Evolutionary conservation across 371 early-diverging fungal genomes (phyloP).

Genomic region (Nosema muscidifuracis): DNA sequence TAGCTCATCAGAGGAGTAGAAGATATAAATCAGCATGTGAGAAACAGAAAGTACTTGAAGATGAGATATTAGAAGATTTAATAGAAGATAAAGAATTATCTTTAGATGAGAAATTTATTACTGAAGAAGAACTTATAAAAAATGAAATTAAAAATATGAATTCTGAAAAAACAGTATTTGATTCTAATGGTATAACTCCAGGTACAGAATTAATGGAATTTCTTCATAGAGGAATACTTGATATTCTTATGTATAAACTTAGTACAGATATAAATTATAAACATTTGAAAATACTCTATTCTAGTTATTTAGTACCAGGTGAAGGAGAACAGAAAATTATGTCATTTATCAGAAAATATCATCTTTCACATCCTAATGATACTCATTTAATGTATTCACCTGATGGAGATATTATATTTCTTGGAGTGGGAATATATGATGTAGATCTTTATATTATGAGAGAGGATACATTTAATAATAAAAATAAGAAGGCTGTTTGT

Average conservation of each 20-base stretch:
- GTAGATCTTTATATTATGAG: constrained; percentile 87
- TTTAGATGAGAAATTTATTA: constrained; percentile 66
- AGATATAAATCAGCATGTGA: constrained; percentile 77
- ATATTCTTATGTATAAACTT: constrained; percentile 77
- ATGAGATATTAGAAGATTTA: not conserved
- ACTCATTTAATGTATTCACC: constrained; percentile 87
- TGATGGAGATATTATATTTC: constrained; percentile 98
- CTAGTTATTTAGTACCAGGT: constrained; percentile 88
- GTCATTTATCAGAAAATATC: constrained; percentile 82
- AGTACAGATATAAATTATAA: constrained; percentile 80
- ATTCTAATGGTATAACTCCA: constrained; percentile 96
- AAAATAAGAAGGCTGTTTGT: constrained; percentile 67
- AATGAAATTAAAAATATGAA: constrained; percentile 39
- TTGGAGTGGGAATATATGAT: constrained; percentile 91
- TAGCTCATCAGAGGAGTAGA: constrained; percentile 96
- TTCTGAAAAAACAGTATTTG: constrained; percentile 71
- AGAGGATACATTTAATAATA: constrained; percentile 82
- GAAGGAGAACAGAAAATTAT: constrained; percentile 99
- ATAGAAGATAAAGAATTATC: not conserved
- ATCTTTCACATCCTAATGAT: constrained; percentile 71
- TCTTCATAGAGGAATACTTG: constrained; percentile 73
- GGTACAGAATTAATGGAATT: constrained; percentile 96
- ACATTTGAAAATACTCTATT: constrained; percentile 72
- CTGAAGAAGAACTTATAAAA: constrained; percentile 64
- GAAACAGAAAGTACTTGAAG: not conserved